These are phyloP conservation scores for Neospora caninum DNA, from an alignment of 169 alveolate genomes.

Conservation along the genomic window DNA sequence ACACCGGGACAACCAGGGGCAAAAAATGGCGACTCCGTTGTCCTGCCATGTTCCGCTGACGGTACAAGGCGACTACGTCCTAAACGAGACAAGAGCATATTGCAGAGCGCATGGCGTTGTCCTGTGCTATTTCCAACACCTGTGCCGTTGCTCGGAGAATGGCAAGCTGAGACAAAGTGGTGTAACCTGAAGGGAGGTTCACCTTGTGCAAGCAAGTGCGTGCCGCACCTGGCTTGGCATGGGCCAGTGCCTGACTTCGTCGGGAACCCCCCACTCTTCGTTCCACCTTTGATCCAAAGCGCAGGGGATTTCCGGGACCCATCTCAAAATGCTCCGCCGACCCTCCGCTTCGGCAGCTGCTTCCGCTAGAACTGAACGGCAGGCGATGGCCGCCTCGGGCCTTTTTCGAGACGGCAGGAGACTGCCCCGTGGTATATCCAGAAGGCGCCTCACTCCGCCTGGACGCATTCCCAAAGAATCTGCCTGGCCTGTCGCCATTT, in stretches of 20 bases:
- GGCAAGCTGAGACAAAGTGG: too few species aligned
- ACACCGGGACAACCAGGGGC: neutral
- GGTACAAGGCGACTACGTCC: neutral
- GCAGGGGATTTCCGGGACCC: neutral
- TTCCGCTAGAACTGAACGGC: neutral
- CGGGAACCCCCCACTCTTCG: neutral
- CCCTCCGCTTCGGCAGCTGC: neutral
- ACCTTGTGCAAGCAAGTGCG: too few species aligned
- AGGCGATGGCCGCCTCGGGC: neutral
- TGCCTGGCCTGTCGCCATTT: too few species aligned
- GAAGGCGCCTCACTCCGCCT: neutral
- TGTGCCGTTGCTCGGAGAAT: too few species aligned
- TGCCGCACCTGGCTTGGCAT: neutral
- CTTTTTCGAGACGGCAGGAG: neutral
- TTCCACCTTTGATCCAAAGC: neutral
- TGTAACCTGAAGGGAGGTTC: too few species aligned
- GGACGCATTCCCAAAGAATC: neutral
- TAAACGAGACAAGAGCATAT: too few species aligned
- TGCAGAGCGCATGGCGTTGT: too few species aligned
- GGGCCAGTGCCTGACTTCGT: neutral
- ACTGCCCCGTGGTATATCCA: neutral
- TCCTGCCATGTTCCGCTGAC: neutral
- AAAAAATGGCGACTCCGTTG: neutral
- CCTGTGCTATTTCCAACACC: too few species aligned
- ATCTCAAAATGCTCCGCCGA: neutral